phyloP scores from a whole-genome alignment of 2,329 filamentous ascomycete species.

The Cordyceps tenuipes region DNA sequence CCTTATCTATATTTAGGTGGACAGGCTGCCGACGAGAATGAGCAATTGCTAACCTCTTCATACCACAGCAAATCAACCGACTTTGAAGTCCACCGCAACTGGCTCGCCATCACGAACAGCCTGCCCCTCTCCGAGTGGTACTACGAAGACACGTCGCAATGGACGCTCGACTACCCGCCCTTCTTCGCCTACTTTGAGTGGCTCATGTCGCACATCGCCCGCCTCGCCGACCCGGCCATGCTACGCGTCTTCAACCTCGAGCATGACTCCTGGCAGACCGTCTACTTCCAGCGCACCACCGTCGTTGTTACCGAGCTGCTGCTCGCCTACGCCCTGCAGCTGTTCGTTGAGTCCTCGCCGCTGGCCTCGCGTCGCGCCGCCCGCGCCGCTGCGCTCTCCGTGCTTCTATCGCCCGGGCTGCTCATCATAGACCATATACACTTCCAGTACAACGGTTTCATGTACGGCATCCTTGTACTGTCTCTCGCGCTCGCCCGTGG shows the following conservation, averaged over 20 bases:
- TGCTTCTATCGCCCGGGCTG: conserved; percentile 84
- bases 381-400: conserved; percentile 79
- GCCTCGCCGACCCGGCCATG: conserved; percentile 71
- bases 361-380: conserved; percentile 61
- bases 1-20: background rate
- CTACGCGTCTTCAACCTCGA: conserved; percentile 70
- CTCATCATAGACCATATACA: conserved; percentile 98
- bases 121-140: conserved; percentile 88
- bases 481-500: conserved; percentile 78
- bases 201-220: conserved; percentile 73
- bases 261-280: conserved; percentile 86
- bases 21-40: background rate
- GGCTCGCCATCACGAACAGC: conserved; percentile 91
- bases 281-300: conserved; percentile 87
- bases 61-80: conserved; percentile 83
- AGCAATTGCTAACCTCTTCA: background rate
- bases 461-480: conserved; percentile 83
- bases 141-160: conserved; percentile 95
- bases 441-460: conserved; percentile 97
- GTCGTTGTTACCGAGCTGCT: conserved; percentile 82
- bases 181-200: conserved; percentile 98
- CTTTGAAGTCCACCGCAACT: conserved; percentile 98
- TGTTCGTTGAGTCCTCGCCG: conserved; percentile 68
- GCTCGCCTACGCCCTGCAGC: conserved; percentile 71
- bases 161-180: conserved; percentile 97